Percentiles rank a stretch among this genome's conserved stretches.
phyloP scores from a whole-genome alignment of 257 asterid species.

The Solanum ahanhuiri region DNA sequence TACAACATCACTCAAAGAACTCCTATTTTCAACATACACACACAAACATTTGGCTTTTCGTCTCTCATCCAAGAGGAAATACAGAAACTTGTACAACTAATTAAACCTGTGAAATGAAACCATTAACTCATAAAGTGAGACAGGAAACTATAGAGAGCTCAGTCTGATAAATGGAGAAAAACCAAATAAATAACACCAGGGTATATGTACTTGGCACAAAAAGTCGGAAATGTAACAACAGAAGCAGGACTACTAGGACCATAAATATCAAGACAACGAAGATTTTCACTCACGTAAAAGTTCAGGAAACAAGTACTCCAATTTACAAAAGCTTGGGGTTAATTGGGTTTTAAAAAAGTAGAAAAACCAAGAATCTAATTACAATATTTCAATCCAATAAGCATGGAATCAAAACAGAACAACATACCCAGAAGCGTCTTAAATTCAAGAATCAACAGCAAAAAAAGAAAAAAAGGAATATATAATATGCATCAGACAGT shows the following conservation, averaged over 20 bases:
- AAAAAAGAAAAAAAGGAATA: neutral
- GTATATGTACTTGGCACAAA: neutral
- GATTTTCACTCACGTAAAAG: neutral
- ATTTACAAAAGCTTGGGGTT: neutral
- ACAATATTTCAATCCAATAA: neutral
- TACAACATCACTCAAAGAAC: constrained; percentile 21
- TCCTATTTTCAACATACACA: constrained; percentile 18
- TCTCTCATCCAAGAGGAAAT: constrained; percentile 1
- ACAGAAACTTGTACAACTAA: neutral
- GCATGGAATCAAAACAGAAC: neutral
- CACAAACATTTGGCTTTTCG: neutral
- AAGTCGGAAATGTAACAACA: neutral
- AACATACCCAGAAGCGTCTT: neutral
- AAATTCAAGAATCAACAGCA: neutral
- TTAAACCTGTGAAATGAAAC: neutral
- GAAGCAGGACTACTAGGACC: neutral
- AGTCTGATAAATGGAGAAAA: neutral
- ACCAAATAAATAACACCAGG: neutral
- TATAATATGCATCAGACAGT: neutral
- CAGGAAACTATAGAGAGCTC: neutral
- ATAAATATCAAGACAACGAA: neutral
- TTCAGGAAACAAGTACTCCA: neutral
- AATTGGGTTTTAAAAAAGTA: neutral
- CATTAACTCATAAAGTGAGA: neutral
- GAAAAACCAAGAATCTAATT: neutral